These are phyloP conservation scores for Irpex sp. DNA, from an alignment of 1,284 basidiomycete species.

Conservation along the genomic window DNA sequence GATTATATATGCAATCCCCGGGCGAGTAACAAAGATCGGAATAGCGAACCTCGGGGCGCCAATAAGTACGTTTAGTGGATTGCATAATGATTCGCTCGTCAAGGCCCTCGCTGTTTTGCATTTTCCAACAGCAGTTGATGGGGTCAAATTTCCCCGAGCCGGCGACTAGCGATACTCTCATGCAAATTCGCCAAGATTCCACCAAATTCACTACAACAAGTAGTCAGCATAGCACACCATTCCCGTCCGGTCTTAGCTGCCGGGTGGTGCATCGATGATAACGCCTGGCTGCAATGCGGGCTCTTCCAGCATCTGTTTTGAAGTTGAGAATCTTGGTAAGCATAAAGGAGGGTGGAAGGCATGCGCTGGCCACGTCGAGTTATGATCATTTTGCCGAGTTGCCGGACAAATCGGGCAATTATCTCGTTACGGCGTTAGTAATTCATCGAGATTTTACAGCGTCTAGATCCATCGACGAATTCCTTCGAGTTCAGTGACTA, in stretches of 20 bases:
- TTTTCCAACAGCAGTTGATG: neutral
- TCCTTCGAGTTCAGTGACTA: no score
- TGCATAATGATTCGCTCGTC: conserved; percentile 1
- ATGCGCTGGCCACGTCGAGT: neutral
- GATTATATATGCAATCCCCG: neutral
- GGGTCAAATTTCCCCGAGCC: neutral
- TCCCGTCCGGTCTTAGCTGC: no score
- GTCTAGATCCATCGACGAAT: neutral
- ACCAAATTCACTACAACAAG: no score
- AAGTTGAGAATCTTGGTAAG: no score
- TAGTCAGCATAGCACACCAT: no score
- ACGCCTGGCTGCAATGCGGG: no score
- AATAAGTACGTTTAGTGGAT: neutral
- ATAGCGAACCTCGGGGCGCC: neutral
- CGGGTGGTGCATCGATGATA: no score
- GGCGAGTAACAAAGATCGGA: neutral
- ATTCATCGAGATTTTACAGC: neutral
- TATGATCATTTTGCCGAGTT: neutral
- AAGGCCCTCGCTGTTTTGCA: neutral
- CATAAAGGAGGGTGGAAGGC: no score
- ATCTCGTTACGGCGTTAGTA: neutral
- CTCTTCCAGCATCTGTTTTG: no score
- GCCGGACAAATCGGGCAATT: neutral
- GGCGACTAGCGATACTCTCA: neutral
- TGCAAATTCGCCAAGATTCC: no score